Evolutionary conservation across 1,284 basidiomycete genomes (phyloP).

Genomic region (Puccinia horiana): DNA sequence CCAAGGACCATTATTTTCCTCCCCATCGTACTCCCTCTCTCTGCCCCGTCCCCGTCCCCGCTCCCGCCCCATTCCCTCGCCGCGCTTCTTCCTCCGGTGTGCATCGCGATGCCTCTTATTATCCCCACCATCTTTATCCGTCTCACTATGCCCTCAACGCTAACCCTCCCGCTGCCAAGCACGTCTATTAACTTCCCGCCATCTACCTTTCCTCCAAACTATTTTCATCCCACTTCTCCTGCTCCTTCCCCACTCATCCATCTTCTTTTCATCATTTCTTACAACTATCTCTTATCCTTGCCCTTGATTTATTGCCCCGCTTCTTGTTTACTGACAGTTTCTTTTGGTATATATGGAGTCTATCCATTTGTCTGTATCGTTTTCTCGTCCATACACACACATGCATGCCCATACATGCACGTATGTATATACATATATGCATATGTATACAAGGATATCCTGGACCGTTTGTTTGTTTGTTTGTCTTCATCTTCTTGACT

Average conservation of each 20-base stretch:
- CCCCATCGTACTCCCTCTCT: background rate
- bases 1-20: background rate
- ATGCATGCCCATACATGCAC: background rate
- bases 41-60: background rate
- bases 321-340: background rate
- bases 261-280: background rate
- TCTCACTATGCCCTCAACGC: background rate
- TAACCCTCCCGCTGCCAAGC: background rate
- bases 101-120: background rate
- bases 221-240: background rate
- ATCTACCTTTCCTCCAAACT: background rate
- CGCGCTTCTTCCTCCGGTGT: background rate
- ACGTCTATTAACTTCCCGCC: conserved; percentile 2
- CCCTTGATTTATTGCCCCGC: too few relatives aligned
- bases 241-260: background rate
- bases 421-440: background rate
- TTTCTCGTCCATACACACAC: background rate
- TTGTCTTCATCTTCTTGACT: too few relatives aligned
- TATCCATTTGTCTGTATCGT: background rate
- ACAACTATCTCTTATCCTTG: too few relatives aligned
- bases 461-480: too few relatives aligned
- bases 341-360: background rate
- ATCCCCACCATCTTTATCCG: background rate
- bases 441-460: too few relatives aligned
- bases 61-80: background rate